Conservation (phyloP, 257 asterid genomes). For the Primulina eburnea region DNA sequence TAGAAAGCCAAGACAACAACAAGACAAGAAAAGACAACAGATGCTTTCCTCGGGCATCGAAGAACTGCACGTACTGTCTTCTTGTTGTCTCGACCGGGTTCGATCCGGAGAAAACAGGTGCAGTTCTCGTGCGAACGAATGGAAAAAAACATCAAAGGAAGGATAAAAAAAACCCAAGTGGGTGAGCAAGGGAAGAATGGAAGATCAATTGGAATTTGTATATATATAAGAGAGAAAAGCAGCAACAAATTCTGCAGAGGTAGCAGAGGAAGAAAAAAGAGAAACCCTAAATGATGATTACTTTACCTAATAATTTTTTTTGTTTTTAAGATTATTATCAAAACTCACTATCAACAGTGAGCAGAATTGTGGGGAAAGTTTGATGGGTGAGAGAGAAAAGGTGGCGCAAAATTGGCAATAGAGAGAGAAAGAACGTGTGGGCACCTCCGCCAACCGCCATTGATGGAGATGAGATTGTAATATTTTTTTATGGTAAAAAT, state of each 20-base stretch:
- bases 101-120: constrained; percentile 39
- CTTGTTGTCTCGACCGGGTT: constrained; percentile 26
- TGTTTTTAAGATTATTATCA: constrained; percentile 21
- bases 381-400: constrained; percentile 38
- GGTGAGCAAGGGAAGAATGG: constrained; percentile 42
- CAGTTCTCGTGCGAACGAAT: not conserved
- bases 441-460: constrained; percentile 61
- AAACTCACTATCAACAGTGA: constrained; percentile 35
- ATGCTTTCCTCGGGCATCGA: constrained; percentile 58
- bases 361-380: constrained; percentile 74
- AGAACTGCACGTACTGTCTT: constrained; percentile 34
- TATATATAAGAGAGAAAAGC: constrained; percentile 34
- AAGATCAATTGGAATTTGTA: constrained; percentile 26
- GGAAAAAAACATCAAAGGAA: not conserved
- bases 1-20: constrained; percentile 29
- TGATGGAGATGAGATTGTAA: constrained; percentile 37
- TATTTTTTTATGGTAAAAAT: too few relatives aligned
- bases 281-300: constrained; percentile 65
- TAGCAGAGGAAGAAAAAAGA: constrained; percentile 23
- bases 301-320: not conserved
- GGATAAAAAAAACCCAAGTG: constrained; percentile 24
- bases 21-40: constrained; percentile 6
- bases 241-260: constrained; percentile 8
- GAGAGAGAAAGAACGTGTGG: constrained; percentile 32
- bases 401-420: constrained; percentile 46